phyloP scores from a whole-genome alignment of 495 filamentous ascomycete genomes.

The Aspergillus biplanus region DNA sequence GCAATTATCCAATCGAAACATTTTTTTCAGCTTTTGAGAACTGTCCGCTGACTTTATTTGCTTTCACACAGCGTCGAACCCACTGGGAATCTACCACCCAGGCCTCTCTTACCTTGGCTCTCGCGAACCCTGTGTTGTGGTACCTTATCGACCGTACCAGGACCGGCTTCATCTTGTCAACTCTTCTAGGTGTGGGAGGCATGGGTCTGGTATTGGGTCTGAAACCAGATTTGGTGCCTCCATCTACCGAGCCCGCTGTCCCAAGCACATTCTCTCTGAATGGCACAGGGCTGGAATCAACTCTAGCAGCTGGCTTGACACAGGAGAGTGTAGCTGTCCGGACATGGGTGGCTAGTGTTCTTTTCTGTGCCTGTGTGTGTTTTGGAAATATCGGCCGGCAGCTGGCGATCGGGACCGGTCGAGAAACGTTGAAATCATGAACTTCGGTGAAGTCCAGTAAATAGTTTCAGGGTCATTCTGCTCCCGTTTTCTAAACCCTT shows the following conservation, averaged over 20 bases:
- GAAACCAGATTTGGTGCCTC: constrained; percentile 76
- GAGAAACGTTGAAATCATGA: constrained; percentile 31
- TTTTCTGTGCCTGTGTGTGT: constrained; percentile 93
- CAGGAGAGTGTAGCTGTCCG: constrained; percentile 77
- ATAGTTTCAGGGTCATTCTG: constrained; percentile 1
- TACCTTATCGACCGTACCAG: constrained; percentile 91
- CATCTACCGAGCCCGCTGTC: constrained; percentile 51
- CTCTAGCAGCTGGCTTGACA: constrained; percentile 60
- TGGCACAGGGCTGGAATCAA: constrained; percentile 38
- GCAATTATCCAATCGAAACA: constrained; percentile 26
- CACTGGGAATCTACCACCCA: constrained; percentile 95
- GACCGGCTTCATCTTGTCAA: constrained; percentile 77
- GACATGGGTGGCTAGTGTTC: constrained; percentile 87
- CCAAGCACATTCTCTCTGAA: constrained; percentile 32
- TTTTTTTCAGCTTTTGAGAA: not conserved
- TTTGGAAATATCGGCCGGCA: constrained; percentile 94
- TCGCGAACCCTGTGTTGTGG: constrained; percentile 94
- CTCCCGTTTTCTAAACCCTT: too few relatives aligned
- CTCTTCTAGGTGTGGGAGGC: constrained; percentile 71
- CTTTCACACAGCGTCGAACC: constrained; percentile 66
- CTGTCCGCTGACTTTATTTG: constrained; percentile 25
- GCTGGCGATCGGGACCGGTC: constrained; percentile 56
- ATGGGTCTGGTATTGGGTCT: constrained; percentile 72
- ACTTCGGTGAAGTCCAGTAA: not conserved
- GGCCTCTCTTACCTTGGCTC: constrained; percentile 84